phyloP scores from a whole-genome alignment of 176 grass and related monocot genomes.

The Chloris gayana region DNA sequence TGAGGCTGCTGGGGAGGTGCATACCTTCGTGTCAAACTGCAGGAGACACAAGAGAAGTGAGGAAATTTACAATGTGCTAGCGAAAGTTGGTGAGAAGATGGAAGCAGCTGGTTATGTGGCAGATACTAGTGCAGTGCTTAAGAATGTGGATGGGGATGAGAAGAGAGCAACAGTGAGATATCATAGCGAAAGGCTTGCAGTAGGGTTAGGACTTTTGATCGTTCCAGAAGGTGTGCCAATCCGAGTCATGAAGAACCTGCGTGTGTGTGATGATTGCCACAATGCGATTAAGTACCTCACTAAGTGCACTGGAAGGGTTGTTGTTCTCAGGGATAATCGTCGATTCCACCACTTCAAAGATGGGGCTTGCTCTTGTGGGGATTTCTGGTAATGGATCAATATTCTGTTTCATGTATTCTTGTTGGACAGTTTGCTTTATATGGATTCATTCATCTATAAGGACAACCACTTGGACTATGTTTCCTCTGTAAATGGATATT shows the following conservation, averaged over 20 bases:
- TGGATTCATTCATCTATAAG: conserved; percentile 23
- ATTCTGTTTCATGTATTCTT: conserved; percentile 10
- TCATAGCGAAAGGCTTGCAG: conserved; percentile 92
- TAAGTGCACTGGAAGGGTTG: conserved; percentile 76
- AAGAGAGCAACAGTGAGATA: conserved; percentile 70
- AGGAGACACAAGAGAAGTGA: conserved; percentile 63
- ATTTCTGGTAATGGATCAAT: conserved; percentile 75
- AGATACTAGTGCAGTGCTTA: conserved; percentile 73
- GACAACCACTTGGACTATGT: neutral
- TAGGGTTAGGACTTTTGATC: conserved; percentile 77
- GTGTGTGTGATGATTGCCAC: conserved; percentile 95
- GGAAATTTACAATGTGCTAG: conserved; percentile 72
- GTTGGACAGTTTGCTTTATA: conserved; percentile 13
- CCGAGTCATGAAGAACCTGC: conserved; percentile 90
- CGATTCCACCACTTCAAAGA: conserved; percentile 85
- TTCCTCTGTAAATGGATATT: neutral
- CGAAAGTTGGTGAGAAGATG: conserved; percentile 80
- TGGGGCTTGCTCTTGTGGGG: conserved; percentile 79
- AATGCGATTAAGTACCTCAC: conserved; percentile 85
- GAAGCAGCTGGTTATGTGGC: conserved; percentile 78
- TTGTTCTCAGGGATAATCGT: conserved; percentile 82
- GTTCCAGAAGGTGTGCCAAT: conserved; percentile 81
- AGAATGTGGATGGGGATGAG: conserved; percentile 73
- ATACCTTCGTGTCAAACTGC: conserved; percentile 85
- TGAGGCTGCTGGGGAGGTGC: conserved; percentile 72